A percentile compares a stretch with the other conserved stretches of the same genome.
phyloP scores from a whole-genome alignment of 495 filamentous ascomycete genomes.

The Xylaria flabelliformis region DNA sequence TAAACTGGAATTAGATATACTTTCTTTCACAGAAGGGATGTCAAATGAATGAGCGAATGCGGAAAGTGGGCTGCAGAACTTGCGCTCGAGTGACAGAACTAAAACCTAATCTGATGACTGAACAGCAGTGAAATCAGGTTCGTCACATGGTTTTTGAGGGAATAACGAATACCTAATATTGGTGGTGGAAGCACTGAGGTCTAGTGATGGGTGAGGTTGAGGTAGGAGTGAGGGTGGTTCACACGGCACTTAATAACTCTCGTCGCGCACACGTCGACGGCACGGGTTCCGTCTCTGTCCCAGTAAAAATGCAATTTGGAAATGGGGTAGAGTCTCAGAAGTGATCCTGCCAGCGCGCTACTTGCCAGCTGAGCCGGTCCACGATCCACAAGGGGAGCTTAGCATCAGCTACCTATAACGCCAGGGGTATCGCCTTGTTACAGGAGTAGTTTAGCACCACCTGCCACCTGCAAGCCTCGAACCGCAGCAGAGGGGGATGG shows the following conservation, averaged over 20 bases:
- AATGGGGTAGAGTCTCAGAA: background rate
- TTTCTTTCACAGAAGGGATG: background rate
- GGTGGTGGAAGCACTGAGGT: conserved; percentile 1
- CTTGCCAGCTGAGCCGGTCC: conserved; percentile 10
- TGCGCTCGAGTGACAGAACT: background rate
- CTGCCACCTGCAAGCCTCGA: conserved; percentile 20
- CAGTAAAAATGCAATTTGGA: background rate
- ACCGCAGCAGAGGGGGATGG: conserved; percentile 23
- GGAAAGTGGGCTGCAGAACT: conserved; percentile 26
- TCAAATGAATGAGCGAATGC: conserved; percentile 20
- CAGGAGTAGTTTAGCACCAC: conserved; percentile 19
- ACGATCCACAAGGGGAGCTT: conserved; percentile 1
- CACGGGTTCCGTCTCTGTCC: conserved; percentile 2
- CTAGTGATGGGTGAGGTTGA: conserved; percentile 13
- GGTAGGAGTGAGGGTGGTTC: background rate
- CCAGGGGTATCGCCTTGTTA: conserved; percentile 22
- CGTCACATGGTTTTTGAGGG: conserved; percentile 3
- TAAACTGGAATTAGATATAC: background rate
- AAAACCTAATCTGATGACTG: background rate
- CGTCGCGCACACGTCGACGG: background rate
- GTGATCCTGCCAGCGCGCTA: conserved; percentile 10
- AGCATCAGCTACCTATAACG: conserved; percentile 16
- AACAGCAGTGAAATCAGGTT: background rate
- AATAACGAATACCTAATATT: background rate
- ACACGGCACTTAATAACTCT: conserved; percentile 18